Evolutionary conservation across 176 grass and related monocot genomes (phyloP).

Genomic region (Calamus simplicifolius): DNA sequence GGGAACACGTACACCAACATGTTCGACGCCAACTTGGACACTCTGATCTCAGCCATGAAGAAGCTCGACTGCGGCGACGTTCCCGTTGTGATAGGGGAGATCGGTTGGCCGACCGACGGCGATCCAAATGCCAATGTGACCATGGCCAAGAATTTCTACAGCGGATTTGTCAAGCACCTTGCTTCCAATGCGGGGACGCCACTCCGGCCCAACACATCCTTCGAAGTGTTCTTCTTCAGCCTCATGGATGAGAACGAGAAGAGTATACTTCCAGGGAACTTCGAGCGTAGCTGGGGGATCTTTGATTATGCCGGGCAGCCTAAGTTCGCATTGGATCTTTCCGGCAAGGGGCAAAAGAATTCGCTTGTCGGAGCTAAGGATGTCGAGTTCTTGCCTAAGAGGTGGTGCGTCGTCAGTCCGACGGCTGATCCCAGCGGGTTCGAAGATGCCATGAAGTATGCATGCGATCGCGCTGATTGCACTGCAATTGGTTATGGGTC

Average conservation of each 20-base stretch:
- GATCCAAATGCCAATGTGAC: not conserved
- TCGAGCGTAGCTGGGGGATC: not conserved
- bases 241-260: not conserved
- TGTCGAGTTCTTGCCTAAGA: not conserved
- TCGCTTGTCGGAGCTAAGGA: not conserved
- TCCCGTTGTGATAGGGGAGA: not conserved
- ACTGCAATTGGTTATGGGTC: not conserved
- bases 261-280: not conserved
- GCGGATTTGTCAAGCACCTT: not conserved
- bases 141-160: not conserved
- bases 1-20: no score
- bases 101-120: constrained; percentile 2
- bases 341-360: not conserved
- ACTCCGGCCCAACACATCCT: not conserved
- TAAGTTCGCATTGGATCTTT: not conserved
- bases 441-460: not conserved
- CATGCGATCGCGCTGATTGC: not conserved
- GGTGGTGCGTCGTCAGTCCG: not conserved
- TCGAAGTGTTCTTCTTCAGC: constrained; percentile 2
- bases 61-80: not conserved
- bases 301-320: not conserved
- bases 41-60: not conserved
- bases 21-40: not conserved
- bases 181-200: not conserved
- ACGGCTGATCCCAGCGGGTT: not conserved